phyloP scores from a whole-genome alignment of 208 protist genomes.

The Angomonas deanei region DNA sequence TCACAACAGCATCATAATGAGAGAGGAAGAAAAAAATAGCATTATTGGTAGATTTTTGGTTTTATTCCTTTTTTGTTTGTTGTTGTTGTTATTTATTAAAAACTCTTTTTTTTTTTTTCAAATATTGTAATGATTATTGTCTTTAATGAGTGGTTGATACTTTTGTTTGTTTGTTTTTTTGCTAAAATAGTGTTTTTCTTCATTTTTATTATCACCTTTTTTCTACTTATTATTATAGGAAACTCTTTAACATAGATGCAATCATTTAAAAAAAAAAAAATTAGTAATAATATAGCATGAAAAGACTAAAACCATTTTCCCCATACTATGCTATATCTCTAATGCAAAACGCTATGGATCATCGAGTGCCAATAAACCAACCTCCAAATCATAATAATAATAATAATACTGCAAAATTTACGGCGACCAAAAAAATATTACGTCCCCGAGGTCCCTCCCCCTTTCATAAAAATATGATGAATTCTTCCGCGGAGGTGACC shows the following conservation, averaged over 20 bases:
- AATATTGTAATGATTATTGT: slow-evolving; percentile 2
- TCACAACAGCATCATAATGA: too few relatives aligned
- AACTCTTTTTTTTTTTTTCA: neutral
- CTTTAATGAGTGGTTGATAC: neutral
- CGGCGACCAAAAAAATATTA: neutral
- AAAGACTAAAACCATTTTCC: too few relatives aligned
- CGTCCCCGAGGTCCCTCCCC: neutral
- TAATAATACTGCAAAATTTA: neutral
- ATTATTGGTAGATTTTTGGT: too few relatives aligned
- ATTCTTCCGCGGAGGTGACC: neutral
- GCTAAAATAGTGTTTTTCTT: neutral
- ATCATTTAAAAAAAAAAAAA: too few relatives aligned
- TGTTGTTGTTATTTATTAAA: neutral
- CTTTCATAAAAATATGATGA: neutral
- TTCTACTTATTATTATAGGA: too few relatives aligned
- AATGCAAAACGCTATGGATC: too few relatives aligned
- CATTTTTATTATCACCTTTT: too few relatives aligned
- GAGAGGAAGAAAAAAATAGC: too few relatives aligned
- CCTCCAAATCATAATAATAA: neutral
- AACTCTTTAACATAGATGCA: too few relatives aligned
- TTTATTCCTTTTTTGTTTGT: neutral
- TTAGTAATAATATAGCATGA: too few relatives aligned
- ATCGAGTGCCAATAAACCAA: too few relatives aligned
- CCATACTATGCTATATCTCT: too few relatives aligned
- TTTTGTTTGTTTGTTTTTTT: neutral